phyloP scores from a whole-genome alignment of 768 basidiomycete genomes.

The Lactifluus hygrophoroides region DNA sequence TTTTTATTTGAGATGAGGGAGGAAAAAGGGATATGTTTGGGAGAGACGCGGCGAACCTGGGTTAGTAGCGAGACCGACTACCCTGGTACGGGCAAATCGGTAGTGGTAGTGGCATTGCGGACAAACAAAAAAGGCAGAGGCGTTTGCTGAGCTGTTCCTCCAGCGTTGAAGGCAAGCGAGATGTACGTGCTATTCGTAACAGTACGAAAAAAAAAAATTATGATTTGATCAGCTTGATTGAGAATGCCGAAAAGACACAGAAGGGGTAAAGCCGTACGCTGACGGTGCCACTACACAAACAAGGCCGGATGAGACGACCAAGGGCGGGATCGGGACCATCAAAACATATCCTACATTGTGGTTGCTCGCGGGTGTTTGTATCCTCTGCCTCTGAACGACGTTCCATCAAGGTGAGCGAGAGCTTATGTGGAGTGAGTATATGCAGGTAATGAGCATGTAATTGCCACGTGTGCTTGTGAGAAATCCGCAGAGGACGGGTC shows the following conservation, averaged over 20 bases:
- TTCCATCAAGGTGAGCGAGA: background rate
- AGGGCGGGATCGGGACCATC: conserved; percentile 56
- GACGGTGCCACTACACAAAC: conserved; percentile 72
- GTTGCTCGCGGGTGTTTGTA: conserved; percentile 29
- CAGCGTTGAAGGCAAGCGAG: conserved; percentile 69
- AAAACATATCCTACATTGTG: conserved; percentile 80
- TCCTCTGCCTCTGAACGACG: background rate
- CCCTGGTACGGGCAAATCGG: conserved; percentile 62
- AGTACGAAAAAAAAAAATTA: conserved; percentile 12
- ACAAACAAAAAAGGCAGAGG: conserved; percentile 67
- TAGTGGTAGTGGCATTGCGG: conserved; percentile 76
- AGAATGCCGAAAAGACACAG: background rate
- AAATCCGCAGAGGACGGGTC: background rate
- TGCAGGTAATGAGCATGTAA: background rate
- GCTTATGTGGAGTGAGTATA: background rate
- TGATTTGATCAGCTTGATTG: conserved; percentile 9
- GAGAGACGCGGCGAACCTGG: conserved; percentile 36
- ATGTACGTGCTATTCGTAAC: conserved; percentile 60
- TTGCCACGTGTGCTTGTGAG: background rate
- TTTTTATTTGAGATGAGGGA: no score
- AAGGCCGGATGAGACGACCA: conserved; percentile 77
- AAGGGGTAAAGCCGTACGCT: conserved; percentile 36
- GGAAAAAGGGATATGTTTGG: background rate
- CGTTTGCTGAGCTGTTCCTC: conserved; percentile 54
- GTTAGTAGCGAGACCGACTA: conserved; percentile 70